Percentiles rank a stretch among this genome's conserved stretches.
Evolutionary conservation across 805 yeast genomes (phyloP).

Genomic region (Hanseniaspora clermontiae): DNA sequence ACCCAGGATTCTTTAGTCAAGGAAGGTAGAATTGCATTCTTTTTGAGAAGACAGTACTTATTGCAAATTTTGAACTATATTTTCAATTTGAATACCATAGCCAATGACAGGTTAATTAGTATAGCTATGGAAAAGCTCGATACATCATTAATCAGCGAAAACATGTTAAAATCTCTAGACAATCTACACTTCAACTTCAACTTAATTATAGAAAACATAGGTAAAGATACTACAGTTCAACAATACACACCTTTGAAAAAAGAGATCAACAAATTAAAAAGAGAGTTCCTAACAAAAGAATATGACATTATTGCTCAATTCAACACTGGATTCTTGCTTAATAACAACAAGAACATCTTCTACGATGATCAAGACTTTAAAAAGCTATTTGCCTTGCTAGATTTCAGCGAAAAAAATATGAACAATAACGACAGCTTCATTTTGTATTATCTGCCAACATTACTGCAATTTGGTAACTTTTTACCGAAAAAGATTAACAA

Average conservation of each 20-base stretch:
- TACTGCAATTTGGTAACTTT: conserved; percentile 30
- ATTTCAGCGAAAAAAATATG: conserved; percentile 34
- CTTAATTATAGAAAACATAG: conserved; percentile 40
- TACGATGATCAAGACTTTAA: conserved; percentile 15
- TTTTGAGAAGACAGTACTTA: conserved; percentile 58
- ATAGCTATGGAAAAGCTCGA: neutral
- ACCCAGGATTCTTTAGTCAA: conserved; percentile 32
- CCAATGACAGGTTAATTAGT: conserved; percentile 14
- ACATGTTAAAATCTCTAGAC: conserved; percentile 43
- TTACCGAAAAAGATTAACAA: conserved; percentile 30
- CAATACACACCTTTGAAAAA: conserved; percentile 34
- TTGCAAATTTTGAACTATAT: conserved; percentile 44
- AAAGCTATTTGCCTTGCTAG: conserved; percentile 28
- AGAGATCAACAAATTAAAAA: conserved; percentile 42
- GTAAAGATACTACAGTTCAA: conserved; percentile 44
- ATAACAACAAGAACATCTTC: conserved; percentile 16
- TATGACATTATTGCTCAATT: conserved; percentile 65
- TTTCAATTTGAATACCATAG: conserved; percentile 23
- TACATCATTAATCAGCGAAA: conserved; percentile 27
- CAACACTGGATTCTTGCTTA: conserved; percentile 38
- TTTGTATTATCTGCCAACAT: conserved; percentile 51
- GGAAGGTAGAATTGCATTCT: conserved; percentile 55
- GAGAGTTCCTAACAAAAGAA: conserved; percentile 48
- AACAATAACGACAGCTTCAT: conserved; percentile 51
- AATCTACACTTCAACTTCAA: conserved; percentile 45